These are phyloP conservation scores for Endocalyx cinctus DNA, from an alignment of 2,329 filamentous ascomycete genomes.

Conservation along the genomic window DNA sequence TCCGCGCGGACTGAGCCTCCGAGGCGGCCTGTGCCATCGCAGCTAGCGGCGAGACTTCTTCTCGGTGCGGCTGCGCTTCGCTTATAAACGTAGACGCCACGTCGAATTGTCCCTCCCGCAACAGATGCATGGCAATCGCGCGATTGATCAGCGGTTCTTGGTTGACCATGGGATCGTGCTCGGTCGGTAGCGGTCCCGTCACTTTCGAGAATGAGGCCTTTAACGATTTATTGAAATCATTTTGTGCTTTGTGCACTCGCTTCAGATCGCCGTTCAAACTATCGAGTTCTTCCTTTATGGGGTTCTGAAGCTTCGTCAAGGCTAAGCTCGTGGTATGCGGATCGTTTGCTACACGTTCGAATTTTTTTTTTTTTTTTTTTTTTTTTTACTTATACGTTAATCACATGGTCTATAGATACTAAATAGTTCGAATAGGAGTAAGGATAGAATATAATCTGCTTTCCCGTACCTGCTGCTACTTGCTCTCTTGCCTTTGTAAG, in stretches of 20 bases:
- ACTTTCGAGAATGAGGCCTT: constrained; percentile 74
- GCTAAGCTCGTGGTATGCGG: constrained; percentile 67
- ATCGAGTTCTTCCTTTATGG: constrained; percentile 77
- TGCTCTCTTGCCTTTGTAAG: constrained; percentile 69
- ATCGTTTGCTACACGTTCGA: constrained; percentile 42
- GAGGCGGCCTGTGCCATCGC: no score
- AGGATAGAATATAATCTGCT: no score
- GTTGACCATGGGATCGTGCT: constrained; percentile 74
- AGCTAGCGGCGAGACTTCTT: no score
- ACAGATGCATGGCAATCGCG: constrained; percentile 92
- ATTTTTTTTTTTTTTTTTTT: no score
- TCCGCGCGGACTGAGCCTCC: constrained; percentile 1
- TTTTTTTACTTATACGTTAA: no score
- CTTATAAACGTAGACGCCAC: constrained; percentile 81
- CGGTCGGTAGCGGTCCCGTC: constrained; percentile 66
- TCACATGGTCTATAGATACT: no score
- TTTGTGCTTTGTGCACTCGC: constrained; percentile 76
- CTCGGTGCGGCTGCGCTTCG: constrained; percentile 50
- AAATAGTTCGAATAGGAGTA: no score
- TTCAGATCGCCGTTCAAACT: constrained; percentile 76
- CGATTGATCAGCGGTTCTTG: constrained; percentile 79
- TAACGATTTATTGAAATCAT: constrained; percentile 77
- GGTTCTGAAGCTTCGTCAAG: constrained; percentile 80
- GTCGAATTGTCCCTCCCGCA: constrained; percentile 88
- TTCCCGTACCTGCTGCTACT: constrained; percentile 60